Base-by-base conservation (phyloP, 2,329 filamentous ascomycete genomes). In the Setomelanomma holmii region DNA sequence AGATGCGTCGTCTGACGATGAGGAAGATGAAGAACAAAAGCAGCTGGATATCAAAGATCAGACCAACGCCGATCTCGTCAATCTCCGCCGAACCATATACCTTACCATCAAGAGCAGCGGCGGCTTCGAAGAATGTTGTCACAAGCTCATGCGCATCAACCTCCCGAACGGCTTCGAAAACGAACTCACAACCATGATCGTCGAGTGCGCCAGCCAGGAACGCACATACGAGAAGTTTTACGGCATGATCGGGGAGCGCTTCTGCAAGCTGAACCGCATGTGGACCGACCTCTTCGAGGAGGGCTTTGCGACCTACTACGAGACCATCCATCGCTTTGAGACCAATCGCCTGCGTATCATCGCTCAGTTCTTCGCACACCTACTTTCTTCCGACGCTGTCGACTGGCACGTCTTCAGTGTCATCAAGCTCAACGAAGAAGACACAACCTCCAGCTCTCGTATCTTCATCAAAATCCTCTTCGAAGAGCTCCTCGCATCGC, bases 381-480 rank as follows among this genome's bases (percentile, higher is more conserved):
- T 98, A 69, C 84, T 99, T 45, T 88, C 90, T 40, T 90, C 88
- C 8, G 92, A 97, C 69, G 91, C 91, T 17, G 88, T 99, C 51
- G 90, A 90, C 52, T 98, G 95, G 95, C 91, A 98, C 69, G 89
- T 91, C 19, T 76, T 99, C 40, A 90, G 88, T 0, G 84, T 88
- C 48, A 86, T 99, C 55, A 93, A 93, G 72, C 79, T 99, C 45
- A 99, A 95, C 69, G 93, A 99, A 74, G 93, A 98, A 52, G 95
- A 99, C 68, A 99, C 95, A 0, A 99, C 93, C 0, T 93, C 92
- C 1, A 95, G 91, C 57, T 96, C 91, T 63, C 91, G 95, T 80
- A 98, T 99, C 74, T 99, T 98, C 72, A 90, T 99, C 81, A 98
- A 97, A 80, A 98, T 98, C 51, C 79, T 99, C 11, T 96, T 99